Percentiles rank a stretch among this genome's conserved stretches.
Conservation (phyloP, 306 rosid species). For the Rosa lucieae region DNA sequence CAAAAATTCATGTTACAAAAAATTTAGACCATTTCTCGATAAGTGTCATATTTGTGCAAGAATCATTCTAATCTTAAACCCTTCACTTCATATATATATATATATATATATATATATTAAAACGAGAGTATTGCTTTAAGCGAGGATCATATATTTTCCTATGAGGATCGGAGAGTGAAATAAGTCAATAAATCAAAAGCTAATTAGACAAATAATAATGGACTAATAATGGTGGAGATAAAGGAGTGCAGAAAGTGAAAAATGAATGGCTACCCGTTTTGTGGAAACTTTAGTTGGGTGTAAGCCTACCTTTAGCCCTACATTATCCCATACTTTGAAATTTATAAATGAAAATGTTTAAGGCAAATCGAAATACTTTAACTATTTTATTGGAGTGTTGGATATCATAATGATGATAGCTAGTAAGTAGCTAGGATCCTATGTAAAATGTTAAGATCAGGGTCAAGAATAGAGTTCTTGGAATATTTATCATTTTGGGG, state of each 20-base stretch:
- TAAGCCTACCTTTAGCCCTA: constrained; percentile 31
- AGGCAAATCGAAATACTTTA: constrained; percentile 18
- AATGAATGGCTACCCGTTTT: constrained; percentile 5
- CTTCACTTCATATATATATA: not conserved
- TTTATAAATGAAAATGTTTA: constrained; percentile 9
- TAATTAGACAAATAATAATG: constrained; percentile 18
- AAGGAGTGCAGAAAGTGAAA: constrained; percentile 23
- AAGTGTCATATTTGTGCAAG: no score
- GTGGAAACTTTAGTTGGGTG: constrained; percentile 28
- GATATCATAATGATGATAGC: constrained; percentile 27
- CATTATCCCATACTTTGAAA: constrained; percentile 8
- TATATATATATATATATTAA: no score
- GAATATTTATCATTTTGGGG: constrained; percentile 6
- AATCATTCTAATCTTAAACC: not conserved
- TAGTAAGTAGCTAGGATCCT: constrained; percentile 15
- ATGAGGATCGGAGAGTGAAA: not conserved
- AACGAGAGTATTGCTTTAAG: not conserved
- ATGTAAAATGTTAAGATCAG: constrained; percentile 5
- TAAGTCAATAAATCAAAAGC: constrained; percentile 12
- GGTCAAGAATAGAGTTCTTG: not conserved
- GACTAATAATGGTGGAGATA: constrained; percentile 23
- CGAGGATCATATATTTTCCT: not conserved
- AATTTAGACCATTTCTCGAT: no score
- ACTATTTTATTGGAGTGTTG: constrained; percentile 12
- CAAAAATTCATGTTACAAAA: no score